A percentile compares a stretch with the other conserved stretches of the same genome.
phyloP scores from a whole-genome alignment of 2,329 filamentous ascomycete genomes.

The Epichloe typhina region DNA sequence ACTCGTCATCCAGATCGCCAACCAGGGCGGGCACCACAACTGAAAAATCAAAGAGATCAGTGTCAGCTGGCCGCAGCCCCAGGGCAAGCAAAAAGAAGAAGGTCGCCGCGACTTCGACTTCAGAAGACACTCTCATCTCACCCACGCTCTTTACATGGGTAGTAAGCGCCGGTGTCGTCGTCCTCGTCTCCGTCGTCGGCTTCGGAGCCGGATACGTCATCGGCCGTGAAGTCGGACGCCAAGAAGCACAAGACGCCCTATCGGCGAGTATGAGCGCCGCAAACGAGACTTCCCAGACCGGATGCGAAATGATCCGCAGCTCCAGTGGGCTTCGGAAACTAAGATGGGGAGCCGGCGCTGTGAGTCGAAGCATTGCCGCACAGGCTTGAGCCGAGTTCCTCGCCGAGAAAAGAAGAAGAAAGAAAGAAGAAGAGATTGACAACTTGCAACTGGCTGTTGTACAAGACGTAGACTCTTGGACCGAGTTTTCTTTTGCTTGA shows the following conservation, averaged over 20 bases:
- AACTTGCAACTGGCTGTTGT: not conserved
- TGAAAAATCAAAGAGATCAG: slow-evolving; percentile 38
- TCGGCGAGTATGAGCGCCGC: slow-evolving; percentile 27
- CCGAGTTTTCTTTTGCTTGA: not conserved
- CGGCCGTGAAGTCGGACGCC: slow-evolving; percentile 50
- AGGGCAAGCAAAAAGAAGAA: slow-evolving; percentile 50
- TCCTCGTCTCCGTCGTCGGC: slow-evolving; percentile 54
- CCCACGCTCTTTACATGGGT: slow-evolving; percentile 52
- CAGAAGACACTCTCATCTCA: slow-evolving; percentile 33
- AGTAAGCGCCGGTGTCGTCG: slow-evolving; percentile 52
- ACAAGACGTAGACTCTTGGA: not conserved
- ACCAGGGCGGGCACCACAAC: slow-evolving; percentile 13
- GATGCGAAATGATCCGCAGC: slow-evolving; percentile 39
- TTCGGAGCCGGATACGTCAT: slow-evolving; percentile 59
- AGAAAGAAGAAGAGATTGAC: no score
- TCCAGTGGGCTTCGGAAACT: slow-evolving; percentile 39
- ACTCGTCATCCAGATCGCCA: slow-evolving; percentile 18
- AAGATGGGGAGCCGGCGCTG: slow-evolving; percentile 38
- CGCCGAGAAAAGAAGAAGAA: no score
- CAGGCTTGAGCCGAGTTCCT: slow-evolving; percentile 11
- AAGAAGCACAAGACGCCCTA: slow-evolving; percentile 44
- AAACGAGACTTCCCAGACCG: slow-evolving; percentile 35
- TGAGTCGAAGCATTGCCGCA: slow-evolving; percentile 37
- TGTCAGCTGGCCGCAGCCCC: slow-evolving; percentile 25
- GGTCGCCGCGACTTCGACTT: slow-evolving; percentile 21